Base-by-base conservation (phyloP, 139 green algal genomes). In the Chloropicon primus region DNA sequence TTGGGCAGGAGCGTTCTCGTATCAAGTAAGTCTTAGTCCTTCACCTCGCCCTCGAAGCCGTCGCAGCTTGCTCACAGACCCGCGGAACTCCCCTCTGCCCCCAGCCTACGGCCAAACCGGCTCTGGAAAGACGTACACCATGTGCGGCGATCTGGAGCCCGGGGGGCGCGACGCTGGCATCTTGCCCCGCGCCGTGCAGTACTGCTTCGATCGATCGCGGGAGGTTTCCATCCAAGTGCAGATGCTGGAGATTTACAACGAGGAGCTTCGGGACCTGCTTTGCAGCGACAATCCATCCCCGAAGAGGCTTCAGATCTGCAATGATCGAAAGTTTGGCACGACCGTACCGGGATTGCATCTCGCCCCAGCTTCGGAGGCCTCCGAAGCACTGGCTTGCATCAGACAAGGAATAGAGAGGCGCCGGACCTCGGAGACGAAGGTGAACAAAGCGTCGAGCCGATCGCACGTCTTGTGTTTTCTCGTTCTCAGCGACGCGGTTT, bases 161-260 rank as follows among this genome's bases (percentile, higher is more conserved):
- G 21, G 71, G 0, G 17, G 26, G 2, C n/a, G n/a, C n/a, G 28
- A 85, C 22, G 72, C 75, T 0, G 90, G 90, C 22, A 83, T 96
- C 22, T 82, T 94, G 25, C 85, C 89, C 0, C 79, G 91, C 0
- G 88, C 88, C 2, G 79, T 93, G 0, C 23, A 25, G 0, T 81
- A 87, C 41, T 62, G 41, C 41, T 62, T 62, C 41, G 41, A 62
- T 62, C 41, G 41, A 17, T 5, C 41, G 62, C 74, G 92, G 25
- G 82, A 76, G 22, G 22, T 71, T 0, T 88, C 73, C 28, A n/a
- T 27, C 2, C 77, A 89, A 82, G 85, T 93, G 27, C 77, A 72
- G 0, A 71, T 91, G 23, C 85, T 93, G 1, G 91, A 96, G 83
- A 93, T 93, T n/a, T 96, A 96, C 81, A 91, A 85, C 72, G 91